Base-by-base conservation (phyloP, 2,329 filamentous ascomycete species). In the Rhynchosporium graminicola region DNA sequence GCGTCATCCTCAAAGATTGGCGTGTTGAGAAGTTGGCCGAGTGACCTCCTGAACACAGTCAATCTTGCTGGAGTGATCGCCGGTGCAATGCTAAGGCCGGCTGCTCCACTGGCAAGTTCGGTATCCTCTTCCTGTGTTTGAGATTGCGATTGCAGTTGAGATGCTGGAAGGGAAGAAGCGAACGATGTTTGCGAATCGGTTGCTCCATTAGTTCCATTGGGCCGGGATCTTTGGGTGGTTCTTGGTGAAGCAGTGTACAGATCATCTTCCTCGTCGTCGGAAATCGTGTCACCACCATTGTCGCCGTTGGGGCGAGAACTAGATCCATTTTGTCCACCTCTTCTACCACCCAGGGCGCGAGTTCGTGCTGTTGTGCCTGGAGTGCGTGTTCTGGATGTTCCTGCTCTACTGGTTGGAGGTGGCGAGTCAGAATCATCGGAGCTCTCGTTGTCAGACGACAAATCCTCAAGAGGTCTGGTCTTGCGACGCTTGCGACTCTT, bases 1-100 rank as follows among this genome's bases (percentile, higher is more conserved):
- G 88, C 86, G 71, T 98, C 95, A 65, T 96, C 91, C 38, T 88
- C 86, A 74, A 99, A 99, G n/a, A 99, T 76, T 12, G 85, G 82
- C 0, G 89, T 89, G 70, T 89, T 88, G 72, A 97, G 88, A 59
- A 99, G 81, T 70, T 91, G 89, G 29, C 95, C 95, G 3, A 99
- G 81, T 2, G 90, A 85, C 10, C 85, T 85, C 60, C 91, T 87
- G 87, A 99, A 99, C 1, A 86, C 78, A 5, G 83, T 79, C 31
- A 97, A 78, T 46, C 95, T 85, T 46, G 82, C 80, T 0, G 83
- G 83, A 79, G 72, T 71, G 38, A 74, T 68, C 1, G 60, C 38
- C 3, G 69, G 43, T 12, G 67, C 65, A 40, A 75, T 68, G 28
- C 55, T 65, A 0, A 75, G 51, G 2, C 63, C 72, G 10, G 72